Base-by-base conservation (phyloP, 2,329 filamentous ascomycete species). In the Colletotrichum falcatum region DNA sequence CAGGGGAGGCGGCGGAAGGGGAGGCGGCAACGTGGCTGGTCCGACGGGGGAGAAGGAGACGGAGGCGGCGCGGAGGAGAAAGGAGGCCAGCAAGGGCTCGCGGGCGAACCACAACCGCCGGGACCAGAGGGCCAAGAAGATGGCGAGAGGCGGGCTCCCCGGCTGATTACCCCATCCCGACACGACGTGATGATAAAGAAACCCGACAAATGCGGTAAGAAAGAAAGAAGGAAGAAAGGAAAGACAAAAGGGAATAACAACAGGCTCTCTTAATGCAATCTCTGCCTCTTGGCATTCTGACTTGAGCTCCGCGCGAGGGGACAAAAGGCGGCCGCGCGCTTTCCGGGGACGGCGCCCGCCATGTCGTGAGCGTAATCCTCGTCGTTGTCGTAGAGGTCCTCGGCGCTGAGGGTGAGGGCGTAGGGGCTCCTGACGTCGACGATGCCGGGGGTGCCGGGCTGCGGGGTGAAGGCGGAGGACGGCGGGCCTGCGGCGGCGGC, bases 91-190 rank as follows among this genome's bases (percentile, higher is more conserved):
- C 74, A 97, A 97, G 79, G 87, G 91, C 3, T 93, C 92, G 28
- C 86, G 92, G 71, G 94, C 94, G 39, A 97, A 97, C 78, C 94
- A 97, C 78, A 96, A 94, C 79, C 89, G 95, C 33, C 88, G 94
- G 60, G 92, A 97, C 77, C 87, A 87, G 70, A 83, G 88, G 44
- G 89, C 89, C 16, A 89, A 81, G 76, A 92, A 92, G 81, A 90
- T 91, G 88, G 87, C 87, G 18, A 84, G 89, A 33, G 82, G 81
- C 23, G 82, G 82, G 1, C 79, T 83, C 53, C 74, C 79, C 16
- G 80, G 78, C 16, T 83, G 58, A 72, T 30, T 11, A 16, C 2
- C 20, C 42, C 42, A 3, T 2, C 42, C 42, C 18, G 8, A 12
- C 23, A 18, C 60, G 26, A 28, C 35, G 20, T 53, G 23, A 48